Evolutionary conservation across 2,329 filamentous ascomycete species (phyloP).

Genomic region (Botryotinia globosa): DNA sequence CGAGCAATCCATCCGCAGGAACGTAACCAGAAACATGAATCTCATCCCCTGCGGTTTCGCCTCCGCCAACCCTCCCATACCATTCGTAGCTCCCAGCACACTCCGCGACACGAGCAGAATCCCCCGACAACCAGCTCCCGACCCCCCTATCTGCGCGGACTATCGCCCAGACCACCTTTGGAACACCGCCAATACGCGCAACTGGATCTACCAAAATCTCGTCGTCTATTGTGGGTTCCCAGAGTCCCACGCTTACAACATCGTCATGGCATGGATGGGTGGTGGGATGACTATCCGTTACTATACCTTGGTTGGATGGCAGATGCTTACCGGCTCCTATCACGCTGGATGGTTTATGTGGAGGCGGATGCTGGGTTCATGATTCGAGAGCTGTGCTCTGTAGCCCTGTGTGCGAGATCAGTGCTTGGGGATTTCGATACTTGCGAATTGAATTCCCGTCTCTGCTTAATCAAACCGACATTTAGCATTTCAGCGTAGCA

Average conservation of each 20-base stretch:
- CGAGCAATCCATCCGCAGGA: not conserved
- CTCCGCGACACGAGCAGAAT: accelerated
- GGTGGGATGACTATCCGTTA: not conserved
- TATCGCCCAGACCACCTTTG: not conserved
- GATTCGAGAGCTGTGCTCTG: not conserved
- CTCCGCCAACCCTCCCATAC: not conserved
- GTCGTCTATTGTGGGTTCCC: not conserved
- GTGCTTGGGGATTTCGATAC: not conserved
- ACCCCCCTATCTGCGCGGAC: not conserved
- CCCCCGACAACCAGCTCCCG: not conserved
- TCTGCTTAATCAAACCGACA: not conserved
- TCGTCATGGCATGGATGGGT: not conserved
- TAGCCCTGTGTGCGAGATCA: not conserved
- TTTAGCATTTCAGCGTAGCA: not conserved
- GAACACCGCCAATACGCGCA: not conserved
- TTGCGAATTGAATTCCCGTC: not conserved
- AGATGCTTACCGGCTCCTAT: not conserved
- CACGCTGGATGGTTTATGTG: not conserved
- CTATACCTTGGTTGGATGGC: not conserved
- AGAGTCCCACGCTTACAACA: not conserved
- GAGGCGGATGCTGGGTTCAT: not conserved
- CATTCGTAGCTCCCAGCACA: accelerated
- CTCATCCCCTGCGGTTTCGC: too few relatives aligned
- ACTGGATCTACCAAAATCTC: not conserved
- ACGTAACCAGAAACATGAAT: not conserved